phyloP scores from a whole-genome alignment of 352 stramenopile species.

The Aphanomyces cochlioides region DNA sequence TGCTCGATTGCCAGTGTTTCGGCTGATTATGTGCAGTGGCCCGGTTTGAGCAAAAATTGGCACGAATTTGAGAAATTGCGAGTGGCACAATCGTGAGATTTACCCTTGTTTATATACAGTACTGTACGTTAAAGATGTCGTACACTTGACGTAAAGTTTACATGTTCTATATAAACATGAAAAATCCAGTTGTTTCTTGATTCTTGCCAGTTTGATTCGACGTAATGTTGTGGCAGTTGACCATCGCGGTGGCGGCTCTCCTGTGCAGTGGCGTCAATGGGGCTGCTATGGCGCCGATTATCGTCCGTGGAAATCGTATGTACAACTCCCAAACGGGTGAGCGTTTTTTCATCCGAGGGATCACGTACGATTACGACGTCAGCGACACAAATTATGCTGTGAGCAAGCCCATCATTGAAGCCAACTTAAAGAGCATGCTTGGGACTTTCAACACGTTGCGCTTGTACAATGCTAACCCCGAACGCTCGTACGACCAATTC shows the following conservation, averaged over 20 bases:
- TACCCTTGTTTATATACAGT: too few species aligned
- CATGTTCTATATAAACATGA: too few species aligned
- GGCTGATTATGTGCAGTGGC: too few species aligned
- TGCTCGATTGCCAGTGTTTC: too few species aligned
- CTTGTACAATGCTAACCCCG: constrained; percentile 85
- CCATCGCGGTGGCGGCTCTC: neutral
- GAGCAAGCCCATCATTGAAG: constrained; percentile 62
- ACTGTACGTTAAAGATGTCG: too few species aligned
- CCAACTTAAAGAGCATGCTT: constrained; percentile 56
- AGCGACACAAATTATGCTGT: constrained; percentile 68
- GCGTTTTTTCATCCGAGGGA: constrained; percentile 55
- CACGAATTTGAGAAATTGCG: too few species aligned
- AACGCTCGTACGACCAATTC: constrained; percentile 75
- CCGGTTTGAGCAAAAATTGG: too few species aligned
- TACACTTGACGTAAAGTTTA: too few species aligned
- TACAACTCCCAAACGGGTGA: constrained; percentile 76
- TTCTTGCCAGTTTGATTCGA: neutral
- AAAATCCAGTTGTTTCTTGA: neutral
- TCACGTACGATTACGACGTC: constrained; percentile 38
- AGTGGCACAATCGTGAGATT: too few species aligned
- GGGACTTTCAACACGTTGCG: constrained; percentile 77
- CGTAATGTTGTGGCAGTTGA: neutral
- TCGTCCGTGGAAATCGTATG: constrained; percentile 85
- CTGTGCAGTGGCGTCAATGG: neutral
- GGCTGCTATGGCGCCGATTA: constrained; percentile 33